These are phyloP conservation scores for Orbilia quercus DNA, from an alignment of 2,329 filamentous ascomycete genomes.

Conservation along the genomic window DNA sequence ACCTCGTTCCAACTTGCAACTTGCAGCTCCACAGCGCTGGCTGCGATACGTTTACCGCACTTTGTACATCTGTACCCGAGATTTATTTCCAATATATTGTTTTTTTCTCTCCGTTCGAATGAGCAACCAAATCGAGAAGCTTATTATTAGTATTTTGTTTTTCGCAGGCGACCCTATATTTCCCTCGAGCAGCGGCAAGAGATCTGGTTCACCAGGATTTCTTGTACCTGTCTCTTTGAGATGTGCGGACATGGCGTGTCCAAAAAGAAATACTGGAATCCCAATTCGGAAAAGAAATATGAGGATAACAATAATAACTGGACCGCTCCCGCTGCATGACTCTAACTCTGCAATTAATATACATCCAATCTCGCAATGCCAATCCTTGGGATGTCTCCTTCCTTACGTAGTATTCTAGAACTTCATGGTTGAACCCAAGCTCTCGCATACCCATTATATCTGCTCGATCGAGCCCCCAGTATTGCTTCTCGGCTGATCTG, in stretches of 20 bases:
- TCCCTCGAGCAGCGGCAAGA: constrained; percentile 7
- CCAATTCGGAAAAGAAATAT: neutral
- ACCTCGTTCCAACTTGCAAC: constrained; percentile 8
- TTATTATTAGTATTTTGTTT: constrained; percentile 38
- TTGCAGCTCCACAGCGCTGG: constrained; percentile 1
- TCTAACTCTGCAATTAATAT: constrained; percentile 38
- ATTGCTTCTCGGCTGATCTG: constrained; percentile 3
- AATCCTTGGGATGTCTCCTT: constrained; percentile 31
- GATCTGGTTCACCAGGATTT: constrained; percentile 16
- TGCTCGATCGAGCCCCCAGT: neutral
- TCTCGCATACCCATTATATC: constrained; percentile 5
- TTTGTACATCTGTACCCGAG: too few relatives aligned
- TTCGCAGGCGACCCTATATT: constrained; percentile 14
- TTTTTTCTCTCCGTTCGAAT: constrained; percentile 20
- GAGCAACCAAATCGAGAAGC: constrained; percentile 14
- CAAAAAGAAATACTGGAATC: constrained; percentile 19
- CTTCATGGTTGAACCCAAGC: constrained; percentile 11
- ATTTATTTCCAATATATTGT: too few relatives aligned
- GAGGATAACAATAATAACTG: constrained; percentile 33
- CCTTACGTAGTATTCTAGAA: constrained; percentile 39
- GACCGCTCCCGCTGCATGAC: constrained; percentile 26
- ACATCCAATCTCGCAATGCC: constrained; percentile 30
- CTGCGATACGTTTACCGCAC: neutral
- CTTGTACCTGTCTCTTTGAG: constrained; percentile 38
- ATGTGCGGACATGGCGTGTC: constrained; percentile 17